phyloP scores from a whole-genome alignment of 129 eudicot species.

The Tagetes erecta region DNA sequence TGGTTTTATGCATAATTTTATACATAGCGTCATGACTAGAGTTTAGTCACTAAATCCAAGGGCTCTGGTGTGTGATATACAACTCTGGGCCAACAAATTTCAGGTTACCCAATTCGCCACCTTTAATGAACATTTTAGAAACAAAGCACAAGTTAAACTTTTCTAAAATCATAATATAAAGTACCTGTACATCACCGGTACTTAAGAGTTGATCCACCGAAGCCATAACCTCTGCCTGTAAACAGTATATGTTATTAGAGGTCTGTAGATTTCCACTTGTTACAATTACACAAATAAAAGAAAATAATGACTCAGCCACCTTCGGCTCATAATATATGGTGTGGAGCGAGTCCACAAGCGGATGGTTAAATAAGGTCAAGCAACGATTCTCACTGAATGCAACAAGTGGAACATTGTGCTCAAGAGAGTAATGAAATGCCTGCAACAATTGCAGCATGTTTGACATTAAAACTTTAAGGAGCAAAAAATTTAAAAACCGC shows the following conservation, averaged over 20 bases:
- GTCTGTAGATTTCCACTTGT: constrained; percentile 6
- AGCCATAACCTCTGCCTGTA: constrained; percentile 86
- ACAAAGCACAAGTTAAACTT: constrained; percentile 7
- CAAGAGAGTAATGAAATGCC: constrained; percentile 75
- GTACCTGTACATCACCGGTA: constrained; percentile 74
- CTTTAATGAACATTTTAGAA: constrained; percentile 10
- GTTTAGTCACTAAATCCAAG: no score
- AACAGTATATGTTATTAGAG: constrained; percentile 26
- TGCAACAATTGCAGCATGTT: constrained; percentile 35
- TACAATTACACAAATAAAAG: constrained; percentile 2
- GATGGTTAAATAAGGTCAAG: constrained; percentile 79
- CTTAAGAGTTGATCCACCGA: constrained; percentile 73
- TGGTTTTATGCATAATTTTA: not conserved
- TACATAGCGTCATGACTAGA: no score
- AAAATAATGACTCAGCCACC: constrained; percentile 41
- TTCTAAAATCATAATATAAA: not conserved
- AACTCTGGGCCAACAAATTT: not conserved
- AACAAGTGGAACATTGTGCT: constrained; percentile 76
- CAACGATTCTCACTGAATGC: constrained; percentile 93
- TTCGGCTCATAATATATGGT: constrained; percentile 83
- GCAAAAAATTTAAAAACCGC: not conserved
- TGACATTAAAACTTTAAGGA: not conserved
- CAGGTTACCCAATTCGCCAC: constrained; percentile 8
- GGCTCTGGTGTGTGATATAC: no score
- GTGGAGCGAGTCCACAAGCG: constrained; percentile 86